Conservation (phyloP, 108 stramenopile species). For the Conticribra guillardii region DNA sequence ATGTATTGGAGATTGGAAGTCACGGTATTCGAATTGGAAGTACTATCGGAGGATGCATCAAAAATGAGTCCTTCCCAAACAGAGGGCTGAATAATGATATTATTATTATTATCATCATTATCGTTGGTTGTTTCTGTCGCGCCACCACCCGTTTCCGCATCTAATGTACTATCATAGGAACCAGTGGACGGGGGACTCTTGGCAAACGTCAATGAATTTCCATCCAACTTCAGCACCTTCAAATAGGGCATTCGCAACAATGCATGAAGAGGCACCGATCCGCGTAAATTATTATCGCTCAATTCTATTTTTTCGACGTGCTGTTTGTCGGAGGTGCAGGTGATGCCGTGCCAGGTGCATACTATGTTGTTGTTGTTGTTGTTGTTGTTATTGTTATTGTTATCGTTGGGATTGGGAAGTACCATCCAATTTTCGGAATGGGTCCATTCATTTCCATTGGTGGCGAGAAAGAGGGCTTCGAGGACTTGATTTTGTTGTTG, state of each 20-base stretch:
- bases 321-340: background rate
- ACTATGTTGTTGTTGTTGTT: no score
- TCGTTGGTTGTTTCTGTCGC: no score
- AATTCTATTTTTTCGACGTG: conserved; percentile 21
- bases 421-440: conserved; percentile 15
- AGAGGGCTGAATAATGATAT: background rate
- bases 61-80: background rate
- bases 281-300: conserved; percentile 27
- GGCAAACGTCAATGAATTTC: conserved; percentile 9
- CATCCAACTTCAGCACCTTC: conserved; percentile 31
- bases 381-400: no score
- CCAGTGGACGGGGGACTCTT: background rate
- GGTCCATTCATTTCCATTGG: conserved; percentile 21
- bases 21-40: background rate
- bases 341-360: no score
- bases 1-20: conserved; percentile 20
- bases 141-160: no score
- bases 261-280: conserved; percentile 12
- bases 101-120: no score
- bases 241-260: conserved; percentile 23
- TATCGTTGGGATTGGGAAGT: no score
- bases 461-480: conserved; percentile 1
- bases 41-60: conserved; percentile 9
- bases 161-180: no score
- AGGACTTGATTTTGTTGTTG: conserved; percentile 17